Evolutionary conservation across 2,329 filamentous ascomycete genomes (phyloP).

Genomic region (Plenodomus lindquistii): DNA sequence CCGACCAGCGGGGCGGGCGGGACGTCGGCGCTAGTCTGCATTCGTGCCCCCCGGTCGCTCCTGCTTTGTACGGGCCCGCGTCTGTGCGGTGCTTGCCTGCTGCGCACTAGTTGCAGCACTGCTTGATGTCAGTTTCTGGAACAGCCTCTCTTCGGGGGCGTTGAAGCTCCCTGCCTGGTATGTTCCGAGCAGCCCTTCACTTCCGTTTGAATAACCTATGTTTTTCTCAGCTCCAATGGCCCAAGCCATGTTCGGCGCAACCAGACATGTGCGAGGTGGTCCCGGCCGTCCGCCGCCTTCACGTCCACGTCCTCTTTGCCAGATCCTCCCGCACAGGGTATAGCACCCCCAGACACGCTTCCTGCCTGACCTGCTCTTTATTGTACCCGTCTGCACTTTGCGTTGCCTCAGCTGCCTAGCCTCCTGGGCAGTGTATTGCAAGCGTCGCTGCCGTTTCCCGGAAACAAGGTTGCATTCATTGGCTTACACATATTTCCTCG

Average conservation of each 20-base stretch:
- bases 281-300: constrained; percentile 27
- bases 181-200: constrained; percentile 42
- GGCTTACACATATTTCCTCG: constrained; percentile 33
- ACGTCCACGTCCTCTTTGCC: constrained; percentile 14
- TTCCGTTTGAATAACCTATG: constrained; percentile 45
- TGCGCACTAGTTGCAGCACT: constrained; percentile 22
- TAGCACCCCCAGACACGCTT: constrained; percentile 5
- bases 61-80: constrained; percentile 23
- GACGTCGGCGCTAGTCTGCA: background rate
- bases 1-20: background rate
- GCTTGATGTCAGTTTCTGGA: constrained; percentile 47
- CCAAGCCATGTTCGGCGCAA: constrained; percentile 42
- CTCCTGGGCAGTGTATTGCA: constrained; percentile 10
- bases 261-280: constrained; percentile 28
- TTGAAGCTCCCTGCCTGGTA: constrained; percentile 39
- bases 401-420: constrained; percentile 17
- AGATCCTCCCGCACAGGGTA: constrained; percentile 17
- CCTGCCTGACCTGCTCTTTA: constrained; percentile 18
- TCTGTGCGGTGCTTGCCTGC: constrained; percentile 17
- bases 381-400: constrained; percentile 17
- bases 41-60: constrained; percentile 17
- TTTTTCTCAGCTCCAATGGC: constrained; percentile 44
- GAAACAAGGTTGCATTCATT: constrained; percentile 38
- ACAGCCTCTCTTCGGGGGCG: constrained; percentile 43
- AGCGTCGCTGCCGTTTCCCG: constrained; percentile 22